Conservation (phyloP, 2,329 filamentous ascomycete genomes). For the Cladosporium sphaerospermum region DNA sequence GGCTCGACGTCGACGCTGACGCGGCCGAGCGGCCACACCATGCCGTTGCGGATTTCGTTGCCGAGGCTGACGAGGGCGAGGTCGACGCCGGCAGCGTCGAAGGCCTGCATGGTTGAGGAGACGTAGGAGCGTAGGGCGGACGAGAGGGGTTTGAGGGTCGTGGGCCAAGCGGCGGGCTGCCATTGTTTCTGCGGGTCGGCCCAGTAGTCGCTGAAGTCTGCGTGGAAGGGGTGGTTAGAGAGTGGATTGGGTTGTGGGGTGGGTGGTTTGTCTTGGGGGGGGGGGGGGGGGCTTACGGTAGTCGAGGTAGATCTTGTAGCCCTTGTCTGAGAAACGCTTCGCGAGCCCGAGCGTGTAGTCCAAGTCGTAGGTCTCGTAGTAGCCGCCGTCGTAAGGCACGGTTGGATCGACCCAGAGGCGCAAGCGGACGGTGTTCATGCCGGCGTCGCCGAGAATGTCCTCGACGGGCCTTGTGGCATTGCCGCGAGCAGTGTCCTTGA, state of each 20-base stretch:
- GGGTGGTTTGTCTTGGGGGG: background rate
- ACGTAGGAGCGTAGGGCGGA: constrained; percentile 31
- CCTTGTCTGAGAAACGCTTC: constrained; percentile 30
- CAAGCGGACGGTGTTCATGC: constrained; percentile 32
- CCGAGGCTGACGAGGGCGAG: constrained; percentile 38
- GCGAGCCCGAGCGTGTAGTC: constrained; percentile 31
- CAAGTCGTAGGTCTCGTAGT: constrained; percentile 27
- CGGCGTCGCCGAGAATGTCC: constrained; percentile 31
- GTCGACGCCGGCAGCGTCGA: constrained; percentile 34
- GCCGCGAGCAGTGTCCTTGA: constrained; percentile 31
- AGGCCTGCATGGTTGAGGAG: constrained; percentile 33
- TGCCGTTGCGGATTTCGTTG: constrained; percentile 35
- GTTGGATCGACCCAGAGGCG: constrained; percentile 27
- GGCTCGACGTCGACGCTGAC: constrained; percentile 33
- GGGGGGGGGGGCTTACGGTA: constrained; percentile 21
- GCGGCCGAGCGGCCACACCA: constrained; percentile 33
- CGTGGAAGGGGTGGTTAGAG: background rate
- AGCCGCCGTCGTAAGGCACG: constrained; percentile 23
- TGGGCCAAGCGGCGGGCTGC: constrained; percentile 32
- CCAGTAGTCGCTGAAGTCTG: constrained; percentile 28
- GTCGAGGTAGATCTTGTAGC: constrained; percentile 34
- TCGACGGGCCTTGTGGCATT: constrained; percentile 33
- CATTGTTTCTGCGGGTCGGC: constrained; percentile 34
- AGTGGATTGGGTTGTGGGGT: too few relatives aligned
- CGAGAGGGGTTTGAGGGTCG: constrained; percentile 25